phyloP scores from a whole-genome alignment of 164 flowering plant genomes.

The Annona squamosa region DNA sequence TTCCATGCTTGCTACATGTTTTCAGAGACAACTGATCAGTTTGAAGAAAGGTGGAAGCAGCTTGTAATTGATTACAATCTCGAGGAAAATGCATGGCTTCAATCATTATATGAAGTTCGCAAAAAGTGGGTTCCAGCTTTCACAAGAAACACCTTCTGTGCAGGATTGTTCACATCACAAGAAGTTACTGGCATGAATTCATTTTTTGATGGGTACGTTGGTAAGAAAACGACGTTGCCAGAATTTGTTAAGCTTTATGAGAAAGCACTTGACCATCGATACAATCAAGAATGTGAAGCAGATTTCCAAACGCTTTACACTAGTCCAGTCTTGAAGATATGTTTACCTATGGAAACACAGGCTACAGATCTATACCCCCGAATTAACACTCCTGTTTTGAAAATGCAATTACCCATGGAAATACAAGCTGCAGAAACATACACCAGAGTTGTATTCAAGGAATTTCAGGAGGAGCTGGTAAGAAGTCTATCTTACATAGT shows the following conservation, averaged over 20 bases:
- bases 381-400: constrained; percentile 3
- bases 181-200: background rate
- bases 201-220: constrained; percentile 7
- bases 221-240: background rate
- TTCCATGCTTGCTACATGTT: background rate
- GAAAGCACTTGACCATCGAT: constrained; percentile 5
- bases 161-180: constrained; percentile 4
- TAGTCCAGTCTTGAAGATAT: constrained; percentile 4
- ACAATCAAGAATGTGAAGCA: constrained; percentile 6
- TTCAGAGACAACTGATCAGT: constrained; percentile 4
- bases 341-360: constrained; percentile 2
- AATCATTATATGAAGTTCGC: constrained; percentile 4
- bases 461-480: constrained; percentile 6
- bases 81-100: constrained; percentile 5
- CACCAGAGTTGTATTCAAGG: constrained; percentile 5
- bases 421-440: constrained; percentile 41
- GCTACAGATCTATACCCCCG: constrained; percentile 1
- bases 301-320: constrained; percentile 5
- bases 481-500: background rate
- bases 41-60: constrained; percentile 10
- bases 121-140: constrained; percentile 5
- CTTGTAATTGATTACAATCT: constrained; percentile 6
- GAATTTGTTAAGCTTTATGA: constrained; percentile 1
- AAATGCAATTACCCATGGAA: constrained; percentile 33
- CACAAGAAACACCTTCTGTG: constrained; percentile 1